Base-by-base conservation (phyloP, 2,329 filamentous ascomycete genomes). In the Aspergillus viridinutans region DNA sequence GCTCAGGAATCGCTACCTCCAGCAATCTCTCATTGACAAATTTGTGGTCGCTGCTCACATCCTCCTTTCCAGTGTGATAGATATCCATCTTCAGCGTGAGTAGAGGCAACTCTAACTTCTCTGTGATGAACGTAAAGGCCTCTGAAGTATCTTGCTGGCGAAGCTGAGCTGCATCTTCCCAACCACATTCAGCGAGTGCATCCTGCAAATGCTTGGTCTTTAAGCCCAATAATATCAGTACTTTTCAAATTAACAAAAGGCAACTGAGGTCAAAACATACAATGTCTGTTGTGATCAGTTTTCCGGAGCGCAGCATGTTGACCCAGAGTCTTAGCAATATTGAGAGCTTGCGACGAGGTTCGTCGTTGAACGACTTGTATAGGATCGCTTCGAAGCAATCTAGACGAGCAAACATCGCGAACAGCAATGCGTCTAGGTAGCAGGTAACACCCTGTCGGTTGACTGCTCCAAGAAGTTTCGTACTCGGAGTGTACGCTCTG, bases 121-220 rank as follows among this genome's bases (percentile, higher is more conserved):
- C 92, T 0, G 93, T 96, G 61, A 99, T 92, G 71, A 97, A 97
- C 0, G 88, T 90, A 70, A 97, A 97, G 1, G 92, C 92, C 74
- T 99, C 94, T 0, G 94, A 97, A 0, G 91, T 90, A 73, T 99
- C 94, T 74, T 99, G 94, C 69, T 97, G 94, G 64, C 87, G 83
- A n/a, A 90, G 70, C 56, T 83, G 76, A 23, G 83, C 83, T 49
- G 92, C 92, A 57, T 95, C 92, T 64, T 83, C 78, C 94, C 94
- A 97, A 3, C 93, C 94, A 71, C 92, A 97, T 53, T 87, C 88
- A 20, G 88, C 87, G 42, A 97, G 75, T 9, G 91, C 82, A 43
- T 93, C 85, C 74, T 97, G 92, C 14, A 99, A 82, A 62, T 91
- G 81, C 72, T 89, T 84, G 7, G 90, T 96, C 89, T 93, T 65